A percentile compares a stretch with the other conserved stretches of the same genome.
phyloP scores from a whole-genome alignment of 441 rosid species.

The Breynia disticha region DNA sequence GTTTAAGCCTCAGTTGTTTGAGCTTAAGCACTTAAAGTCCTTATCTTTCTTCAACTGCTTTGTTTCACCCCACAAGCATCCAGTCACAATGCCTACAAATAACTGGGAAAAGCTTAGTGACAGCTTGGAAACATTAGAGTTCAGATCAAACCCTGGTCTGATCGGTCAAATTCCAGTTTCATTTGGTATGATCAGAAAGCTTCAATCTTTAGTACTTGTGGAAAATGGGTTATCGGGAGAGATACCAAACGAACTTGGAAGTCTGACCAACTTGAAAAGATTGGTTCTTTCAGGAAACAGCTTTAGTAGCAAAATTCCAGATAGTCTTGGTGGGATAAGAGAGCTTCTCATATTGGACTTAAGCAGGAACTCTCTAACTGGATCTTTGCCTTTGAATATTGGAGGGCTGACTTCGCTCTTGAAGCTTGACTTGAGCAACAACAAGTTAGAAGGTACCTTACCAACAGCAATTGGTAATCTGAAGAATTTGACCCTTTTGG shows the following conservation, averaged over 20 bases:
- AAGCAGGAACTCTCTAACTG: conserved; percentile 63
- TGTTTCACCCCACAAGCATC: conserved; percentile 33
- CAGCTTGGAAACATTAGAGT: conserved; percentile 58
- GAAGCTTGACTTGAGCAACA: conserved; percentile 82
- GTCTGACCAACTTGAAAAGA: conserved; percentile 45
- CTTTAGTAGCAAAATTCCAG: conserved; percentile 55
- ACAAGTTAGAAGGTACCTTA: conserved; percentile 46
- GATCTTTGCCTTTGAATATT: conserved; percentile 42
- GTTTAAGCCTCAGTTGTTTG: conserved; percentile 57
- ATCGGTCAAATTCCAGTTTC: conserved; percentile 49
- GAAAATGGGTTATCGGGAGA: conserved; percentile 58
- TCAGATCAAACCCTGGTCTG: conserved; percentile 72
- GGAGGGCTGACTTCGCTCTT: conserved; percentile 50
- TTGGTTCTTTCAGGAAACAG: conserved; percentile 61
- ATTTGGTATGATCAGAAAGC: conserved; percentile 45
- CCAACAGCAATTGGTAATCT: conserved; percentile 38
- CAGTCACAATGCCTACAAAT: conserved; percentile 24
- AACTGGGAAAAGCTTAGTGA: conserved; percentile 51
- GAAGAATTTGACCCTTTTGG: conserved; percentile 67
- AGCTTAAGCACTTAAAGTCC: conserved; percentile 64
- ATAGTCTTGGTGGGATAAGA: conserved; percentile 33
- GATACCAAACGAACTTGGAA: conserved; percentile 37
- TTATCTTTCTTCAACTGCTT: conserved; percentile 66
- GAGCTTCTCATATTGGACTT: conserved; percentile 67
- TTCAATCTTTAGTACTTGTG: conserved; percentile 61